Conservation (phyloP, 768 basidiomycete genomes). For the Cystofilobasidium macerans region DNA sequence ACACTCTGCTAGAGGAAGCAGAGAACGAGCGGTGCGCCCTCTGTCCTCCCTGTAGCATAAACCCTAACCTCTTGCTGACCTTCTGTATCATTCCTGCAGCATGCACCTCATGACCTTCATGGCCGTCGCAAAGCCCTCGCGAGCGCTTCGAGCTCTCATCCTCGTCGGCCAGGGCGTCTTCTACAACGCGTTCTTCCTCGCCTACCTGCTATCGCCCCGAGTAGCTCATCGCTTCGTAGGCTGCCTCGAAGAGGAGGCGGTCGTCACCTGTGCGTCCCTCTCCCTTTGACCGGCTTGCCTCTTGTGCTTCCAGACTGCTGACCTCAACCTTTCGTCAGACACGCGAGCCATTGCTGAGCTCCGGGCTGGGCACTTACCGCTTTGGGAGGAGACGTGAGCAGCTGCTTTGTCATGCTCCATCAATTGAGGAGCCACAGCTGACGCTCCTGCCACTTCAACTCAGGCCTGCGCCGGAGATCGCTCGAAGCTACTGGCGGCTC, state of each 20-base stretch:
- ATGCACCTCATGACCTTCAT: constrained; percentile 96
- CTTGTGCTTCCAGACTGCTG: too few species aligned
- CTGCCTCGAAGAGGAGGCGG: constrained; percentile 75
- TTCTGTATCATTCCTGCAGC: constrained; percentile 39
- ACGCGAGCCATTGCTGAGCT: too few species aligned
- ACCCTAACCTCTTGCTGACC: neutral
- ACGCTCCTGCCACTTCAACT: neutral
- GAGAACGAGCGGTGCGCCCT: constrained; percentile 46
- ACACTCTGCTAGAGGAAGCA: constrained; percentile 67
- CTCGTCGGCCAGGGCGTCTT: constrained; percentile 66
- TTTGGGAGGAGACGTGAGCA: too few species aligned
- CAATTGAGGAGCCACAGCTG: too few species aligned
- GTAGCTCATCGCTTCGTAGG: constrained; percentile 30
- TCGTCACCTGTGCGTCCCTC: constrained; percentile 49
- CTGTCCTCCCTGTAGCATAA: too few species aligned
- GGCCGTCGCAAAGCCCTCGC: constrained; percentile 69
- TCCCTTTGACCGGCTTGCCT: too few species aligned
- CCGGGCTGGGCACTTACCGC: too few species aligned
- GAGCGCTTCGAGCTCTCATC: constrained; percentile 68
- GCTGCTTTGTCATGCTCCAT: too few species aligned
- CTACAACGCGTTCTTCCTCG: constrained; percentile 48
- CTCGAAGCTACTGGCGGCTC: constrained; percentile 1
- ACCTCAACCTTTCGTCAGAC: too few species aligned
- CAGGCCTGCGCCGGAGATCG: constrained; percentile 13
- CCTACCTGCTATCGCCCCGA: constrained; percentile 45